Conservation (phyloP, 1,139 yeast genomes). For the Blastobotrys aristatus region DNA sequence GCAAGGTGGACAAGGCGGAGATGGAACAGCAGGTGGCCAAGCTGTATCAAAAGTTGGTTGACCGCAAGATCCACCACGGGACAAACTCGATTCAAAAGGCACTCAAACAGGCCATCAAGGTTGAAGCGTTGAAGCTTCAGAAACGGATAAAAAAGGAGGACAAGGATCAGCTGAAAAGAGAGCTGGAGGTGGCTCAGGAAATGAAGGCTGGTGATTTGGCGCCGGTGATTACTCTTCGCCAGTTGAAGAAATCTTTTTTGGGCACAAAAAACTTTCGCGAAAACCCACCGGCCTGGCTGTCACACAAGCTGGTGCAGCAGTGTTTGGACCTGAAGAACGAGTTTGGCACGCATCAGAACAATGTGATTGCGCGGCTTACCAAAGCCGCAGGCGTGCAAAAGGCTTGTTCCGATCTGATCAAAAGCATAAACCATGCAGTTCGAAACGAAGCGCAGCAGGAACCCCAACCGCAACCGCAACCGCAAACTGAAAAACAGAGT, state of each 20-base stretch:
- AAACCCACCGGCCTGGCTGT: slow-evolving; percentile 21
- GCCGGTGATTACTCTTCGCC: slow-evolving; percentile 21
- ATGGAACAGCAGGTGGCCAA: slow-evolving; percentile 21
- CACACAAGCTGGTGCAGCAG: slow-evolving; percentile 6
- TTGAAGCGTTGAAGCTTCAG: slow-evolving; percentile 33
- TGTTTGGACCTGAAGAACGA: slow-evolving; percentile 9
- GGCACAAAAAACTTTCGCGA: slow-evolving; percentile 16
- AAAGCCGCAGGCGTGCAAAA: slow-evolving; percentile 51
- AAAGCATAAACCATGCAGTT: slow-evolving; percentile 54
- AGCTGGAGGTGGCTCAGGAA: slow-evolving; percentile 25
- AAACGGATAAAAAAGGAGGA: slow-evolving; percentile 27
- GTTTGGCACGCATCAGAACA: slow-evolving; percentile 12
- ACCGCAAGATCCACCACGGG: slow-evolving; percentile 33
- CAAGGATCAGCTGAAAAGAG: slow-evolving; percentile 25
- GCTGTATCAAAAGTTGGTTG: slow-evolving; percentile 30
- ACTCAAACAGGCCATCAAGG: slow-evolving; percentile 30
- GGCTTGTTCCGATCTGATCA: slow-evolving; percentile 46
- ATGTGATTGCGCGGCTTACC: slow-evolving; percentile 51
- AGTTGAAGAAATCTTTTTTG: slow-evolving; percentile 24
- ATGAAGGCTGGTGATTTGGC: slow-evolving; percentile 26
- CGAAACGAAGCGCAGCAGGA: too few relatives aligned
- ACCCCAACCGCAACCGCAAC: too few relatives aligned
- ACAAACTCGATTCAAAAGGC: slow-evolving; percentile 27
- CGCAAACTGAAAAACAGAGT: too few relatives aligned
- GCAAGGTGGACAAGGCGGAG: slow-evolving; percentile 13